phyloP scores from a whole-genome alignment of 2,329 filamentous ascomycete species.

The Pseudofabraea citricarpa region DNA sequence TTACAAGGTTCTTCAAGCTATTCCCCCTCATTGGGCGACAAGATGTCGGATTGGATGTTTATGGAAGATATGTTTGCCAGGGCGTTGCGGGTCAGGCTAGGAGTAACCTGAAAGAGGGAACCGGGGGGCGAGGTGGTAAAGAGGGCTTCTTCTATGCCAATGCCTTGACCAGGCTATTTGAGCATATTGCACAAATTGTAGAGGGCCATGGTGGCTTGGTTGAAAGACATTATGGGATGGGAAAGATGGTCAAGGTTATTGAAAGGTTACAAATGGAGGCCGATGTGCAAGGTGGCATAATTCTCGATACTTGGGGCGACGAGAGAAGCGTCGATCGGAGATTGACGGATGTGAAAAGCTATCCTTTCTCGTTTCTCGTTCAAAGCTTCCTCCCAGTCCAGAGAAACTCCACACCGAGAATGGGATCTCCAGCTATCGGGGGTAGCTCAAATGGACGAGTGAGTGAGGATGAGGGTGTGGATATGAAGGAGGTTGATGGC shows the following conservation, averaged over 20 bases:
- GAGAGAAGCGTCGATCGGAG: slow-evolving; percentile 80
- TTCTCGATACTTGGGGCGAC: slow-evolving; percentile 93
- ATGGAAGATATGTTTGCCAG: slow-evolving; percentile 92
- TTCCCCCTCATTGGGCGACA: slow-evolving; percentile 90
- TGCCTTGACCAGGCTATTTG: slow-evolving; percentile 85
- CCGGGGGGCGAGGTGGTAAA: slow-evolving; percentile 53
- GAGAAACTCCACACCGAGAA: slow-evolving; percentile 58
- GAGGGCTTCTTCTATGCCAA: slow-evolving; percentile 91
- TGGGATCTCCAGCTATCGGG: slow-evolving; percentile 70
- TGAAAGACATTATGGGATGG: slow-evolving; percentile 86
- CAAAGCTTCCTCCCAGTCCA: slow-evolving; percentile 83
- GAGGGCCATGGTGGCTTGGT: slow-evolving; percentile 88
- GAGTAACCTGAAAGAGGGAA: slow-evolving; percentile 68
- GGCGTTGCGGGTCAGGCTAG: slow-evolving; percentile 84
- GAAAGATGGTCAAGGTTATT: slow-evolving; percentile 93
- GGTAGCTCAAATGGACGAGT: slow-evolving; percentile 46
- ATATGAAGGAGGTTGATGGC: slow-evolving; percentile 94
- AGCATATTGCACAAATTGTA: slow-evolving; percentile 95
- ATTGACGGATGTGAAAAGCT: slow-evolving; percentile 93
- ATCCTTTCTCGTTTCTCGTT: slow-evolving; percentile 94
- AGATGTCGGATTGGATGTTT: slow-evolving; percentile 87
- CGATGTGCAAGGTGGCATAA: slow-evolving; percentile 92
- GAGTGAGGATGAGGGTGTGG: slow-evolving; percentile 87
- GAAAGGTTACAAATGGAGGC: slow-evolving; percentile 90
- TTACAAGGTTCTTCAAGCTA: slow-evolving; percentile 96